Evolutionary conservation across 75 land plant genomes (phyloP).

Genomic region (Sequoia sempervirens): DNA sequence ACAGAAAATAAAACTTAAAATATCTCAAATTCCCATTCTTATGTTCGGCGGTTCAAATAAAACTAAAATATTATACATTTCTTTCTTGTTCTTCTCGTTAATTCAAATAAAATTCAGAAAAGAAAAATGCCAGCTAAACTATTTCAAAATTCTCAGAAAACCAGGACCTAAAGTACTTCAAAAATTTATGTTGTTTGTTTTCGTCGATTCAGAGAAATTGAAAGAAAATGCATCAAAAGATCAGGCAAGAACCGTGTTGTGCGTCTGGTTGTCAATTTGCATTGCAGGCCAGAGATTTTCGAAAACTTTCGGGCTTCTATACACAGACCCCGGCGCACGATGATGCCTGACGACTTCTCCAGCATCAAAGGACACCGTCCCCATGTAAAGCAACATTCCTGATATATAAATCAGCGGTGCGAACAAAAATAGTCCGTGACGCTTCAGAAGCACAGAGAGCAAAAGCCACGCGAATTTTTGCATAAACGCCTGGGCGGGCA

Average conservation of each 20-base stretch:
- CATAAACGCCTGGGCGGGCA: conserved; percentile 17
- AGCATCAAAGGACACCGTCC: conserved; percentile 53
- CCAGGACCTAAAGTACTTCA: background rate
- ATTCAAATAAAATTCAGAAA: background rate
- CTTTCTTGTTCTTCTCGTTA: background rate
- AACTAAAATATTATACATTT: background rate
- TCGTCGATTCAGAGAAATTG: background rate
- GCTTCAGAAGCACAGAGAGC: conserved; percentile 60
- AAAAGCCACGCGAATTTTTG: conserved; percentile 49
- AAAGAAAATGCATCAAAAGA: background rate
- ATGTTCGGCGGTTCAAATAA: background rate
- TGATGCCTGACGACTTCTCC: conserved; percentile 31
- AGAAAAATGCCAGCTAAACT: too few relatives aligned
- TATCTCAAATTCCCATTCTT: background rate
- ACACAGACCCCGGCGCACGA: conserved; percentile 59
- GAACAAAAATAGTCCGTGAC: conserved; percentile 73
- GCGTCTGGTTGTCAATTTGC: conserved; percentile 53
- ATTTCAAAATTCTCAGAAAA: background rate
- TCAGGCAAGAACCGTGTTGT: conserved; percentile 29
- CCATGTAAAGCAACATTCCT: conserved; percentile 84
- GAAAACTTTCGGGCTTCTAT: conserved; percentile 65
- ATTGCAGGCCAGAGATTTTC: conserved; percentile 45
- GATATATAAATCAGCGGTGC: conserved; percentile 84
- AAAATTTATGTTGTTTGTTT: background rate
- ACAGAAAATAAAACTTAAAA: too few relatives aligned